Conservation (phyloP, 1,284 basidiomycete species). For the Pseudozyma sp. region DNA sequence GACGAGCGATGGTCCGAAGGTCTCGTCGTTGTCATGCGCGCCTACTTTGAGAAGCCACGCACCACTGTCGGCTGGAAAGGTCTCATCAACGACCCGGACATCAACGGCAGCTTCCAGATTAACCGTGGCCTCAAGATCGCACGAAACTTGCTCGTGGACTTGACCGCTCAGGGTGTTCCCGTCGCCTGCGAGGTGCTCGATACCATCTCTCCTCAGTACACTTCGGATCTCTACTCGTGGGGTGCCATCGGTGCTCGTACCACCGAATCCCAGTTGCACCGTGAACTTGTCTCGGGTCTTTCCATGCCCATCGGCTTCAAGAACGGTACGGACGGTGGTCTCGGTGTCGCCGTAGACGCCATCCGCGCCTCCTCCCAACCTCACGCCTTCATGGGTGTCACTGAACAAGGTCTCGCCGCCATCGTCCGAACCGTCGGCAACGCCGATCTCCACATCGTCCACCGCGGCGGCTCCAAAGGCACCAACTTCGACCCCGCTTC, state of each 20-base stretch:
- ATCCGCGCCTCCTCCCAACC: constrained; percentile 64
- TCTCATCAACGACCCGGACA: constrained; percentile 78
- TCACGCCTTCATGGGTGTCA: constrained; percentile 68
- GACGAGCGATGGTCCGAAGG: constrained; percentile 73
- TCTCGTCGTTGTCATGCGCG: constrained; percentile 91
- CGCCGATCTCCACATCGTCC: constrained; percentile 69
- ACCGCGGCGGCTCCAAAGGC: constrained; percentile 66
- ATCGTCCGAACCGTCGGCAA: constrained; percentile 97
- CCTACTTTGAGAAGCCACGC: constrained; percentile 88
- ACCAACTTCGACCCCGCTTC: constrained; percentile 75
- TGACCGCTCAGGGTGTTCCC: constrained; percentile 88
- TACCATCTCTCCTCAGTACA: constrained; percentile 72
- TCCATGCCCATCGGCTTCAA: constrained; percentile 82
- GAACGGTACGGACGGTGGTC: constrained; percentile 93
- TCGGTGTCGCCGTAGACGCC: constrained; percentile 68
- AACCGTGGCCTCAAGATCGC: constrained; percentile 86
- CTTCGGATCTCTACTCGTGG: constrained; percentile 84
- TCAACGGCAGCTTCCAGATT: constrained; percentile 94
- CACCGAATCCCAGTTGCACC: constrained; percentile 74
- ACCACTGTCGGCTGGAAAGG: constrained; percentile 84
- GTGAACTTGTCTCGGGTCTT: constrained; percentile 68
- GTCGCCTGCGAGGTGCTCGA: constrained; percentile 93
- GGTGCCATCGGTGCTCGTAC: constrained; percentile 97
- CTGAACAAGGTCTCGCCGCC: constrained; percentile 77
- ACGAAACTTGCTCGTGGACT: constrained; percentile 86